phyloP scores from a whole-genome alignment of 2,329 filamentous ascomycete species.

The Fusarium torulosum region DNA sequence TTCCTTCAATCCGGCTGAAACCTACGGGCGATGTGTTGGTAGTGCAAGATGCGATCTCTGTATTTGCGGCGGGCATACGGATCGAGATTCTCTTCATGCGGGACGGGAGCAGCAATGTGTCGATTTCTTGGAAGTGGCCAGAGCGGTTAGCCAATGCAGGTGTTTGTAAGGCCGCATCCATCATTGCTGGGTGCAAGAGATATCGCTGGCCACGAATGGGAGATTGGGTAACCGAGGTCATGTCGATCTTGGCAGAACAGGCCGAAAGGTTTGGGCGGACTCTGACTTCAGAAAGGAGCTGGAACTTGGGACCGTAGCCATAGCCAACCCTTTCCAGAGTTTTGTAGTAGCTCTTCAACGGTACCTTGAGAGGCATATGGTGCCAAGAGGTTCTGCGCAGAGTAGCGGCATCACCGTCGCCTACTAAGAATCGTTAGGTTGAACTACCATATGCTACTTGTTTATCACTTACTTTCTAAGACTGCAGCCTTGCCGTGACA shows the following conservation, averaged over 20 bases:
- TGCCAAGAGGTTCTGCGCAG: constrained; percentile 39
- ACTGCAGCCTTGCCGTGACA: constrained; percentile 38
- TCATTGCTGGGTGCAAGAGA: constrained; percentile 43
- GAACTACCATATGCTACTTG: not conserved
- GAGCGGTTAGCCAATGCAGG: constrained; percentile 43
- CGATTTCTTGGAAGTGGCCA: constrained; percentile 42
- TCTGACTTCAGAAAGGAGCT: constrained; percentile 41
- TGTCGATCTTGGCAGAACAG: constrained; percentile 42
- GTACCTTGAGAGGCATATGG: constrained; percentile 41
- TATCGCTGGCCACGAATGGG: constrained; percentile 41
- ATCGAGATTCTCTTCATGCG: constrained; percentile 44
- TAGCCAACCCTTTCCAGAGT: constrained; percentile 43
- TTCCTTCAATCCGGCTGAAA: constrained; percentile 37
- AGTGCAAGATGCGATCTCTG: constrained; percentile 30
- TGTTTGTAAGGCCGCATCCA: constrained; percentile 44
- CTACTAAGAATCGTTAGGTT: constrained; percentile 18
- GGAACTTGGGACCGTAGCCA: constrained; percentile 44
- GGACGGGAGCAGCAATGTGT: constrained; percentile 38
- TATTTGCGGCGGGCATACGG: constrained; percentile 40
- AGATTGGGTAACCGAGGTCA: constrained; percentile 32
- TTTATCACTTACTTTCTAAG: constrained; percentile 25
- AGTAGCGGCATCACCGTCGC: not conserved
- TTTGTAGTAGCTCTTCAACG: constrained; percentile 44
- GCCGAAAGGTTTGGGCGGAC: constrained; percentile 40
- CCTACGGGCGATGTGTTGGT: constrained; percentile 42